These are phyloP conservation scores for Hondaea fermentalgiana DNA, from an alignment of 108 stramenopile genomes.

Conservation along the genomic window DNA sequence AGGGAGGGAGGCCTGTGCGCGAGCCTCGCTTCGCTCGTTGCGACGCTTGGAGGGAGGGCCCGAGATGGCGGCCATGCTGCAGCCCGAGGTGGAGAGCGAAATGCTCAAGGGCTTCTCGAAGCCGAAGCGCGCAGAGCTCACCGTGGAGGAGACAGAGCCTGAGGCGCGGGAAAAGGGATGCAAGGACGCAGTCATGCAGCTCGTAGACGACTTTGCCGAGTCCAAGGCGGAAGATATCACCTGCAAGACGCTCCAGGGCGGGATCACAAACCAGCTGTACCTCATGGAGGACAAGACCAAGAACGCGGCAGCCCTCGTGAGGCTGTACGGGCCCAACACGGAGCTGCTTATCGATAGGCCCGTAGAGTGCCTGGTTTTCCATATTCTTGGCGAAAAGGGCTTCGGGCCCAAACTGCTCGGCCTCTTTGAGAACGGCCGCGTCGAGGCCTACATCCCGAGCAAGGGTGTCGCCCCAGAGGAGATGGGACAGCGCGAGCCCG, in stretches of 20 bases:
- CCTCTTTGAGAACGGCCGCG: conserved; percentile 39
- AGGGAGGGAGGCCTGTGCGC: no score
- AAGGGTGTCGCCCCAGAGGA: neutral
- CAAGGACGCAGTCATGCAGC: neutral
- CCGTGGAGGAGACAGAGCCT: neutral
- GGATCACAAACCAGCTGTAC: conserved; percentile 1
- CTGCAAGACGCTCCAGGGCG: neutral
- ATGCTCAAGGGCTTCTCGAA: neutral
- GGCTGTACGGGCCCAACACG: conserved; percentile 42
- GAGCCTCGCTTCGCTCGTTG: no score
- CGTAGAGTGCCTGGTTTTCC: conserved; percentile 30
- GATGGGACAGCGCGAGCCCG: neutral
- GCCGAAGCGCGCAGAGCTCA: neutral
- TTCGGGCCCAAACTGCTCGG: conserved; percentile 39
- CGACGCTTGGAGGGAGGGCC: no score
- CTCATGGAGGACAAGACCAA: neutral
- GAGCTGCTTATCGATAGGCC: conserved; percentile 38
- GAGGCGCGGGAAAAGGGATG: neutral
- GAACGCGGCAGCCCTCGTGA: conserved; percentile 21
- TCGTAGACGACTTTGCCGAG: neutral
- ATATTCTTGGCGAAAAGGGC: conserved; percentile 26
- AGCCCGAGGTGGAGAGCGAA: neutral
- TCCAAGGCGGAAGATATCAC: neutral
- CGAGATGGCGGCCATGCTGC: no score
- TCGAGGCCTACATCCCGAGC: conserved; percentile 35